Conservation (phyloP, 441 rosid genomes). For the Melastoma candidum region DNA sequence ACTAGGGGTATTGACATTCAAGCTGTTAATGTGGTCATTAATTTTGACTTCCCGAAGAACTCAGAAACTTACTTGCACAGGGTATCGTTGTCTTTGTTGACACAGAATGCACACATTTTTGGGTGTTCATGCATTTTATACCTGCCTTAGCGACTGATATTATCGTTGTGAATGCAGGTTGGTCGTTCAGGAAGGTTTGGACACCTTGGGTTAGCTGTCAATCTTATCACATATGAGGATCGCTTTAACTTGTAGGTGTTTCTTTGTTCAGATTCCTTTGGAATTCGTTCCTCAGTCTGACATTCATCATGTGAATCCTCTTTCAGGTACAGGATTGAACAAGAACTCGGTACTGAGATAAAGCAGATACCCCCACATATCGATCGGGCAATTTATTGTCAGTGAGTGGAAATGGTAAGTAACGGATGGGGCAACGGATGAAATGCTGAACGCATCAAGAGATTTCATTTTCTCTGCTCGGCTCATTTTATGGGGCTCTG, state of each 20-base stretch:
- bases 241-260: conserved; percentile 81
- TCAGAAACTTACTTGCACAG: conserved; percentile 97
- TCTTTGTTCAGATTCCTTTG: conserved; percentile 5
- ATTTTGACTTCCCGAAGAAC: conserved; percentile 95
- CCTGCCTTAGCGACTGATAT: background rate
- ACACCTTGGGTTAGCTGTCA: conserved; percentile 97
- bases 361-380: conserved; percentile 99
- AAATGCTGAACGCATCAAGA: too few relatives aligned
- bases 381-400: conserved; percentile 94
- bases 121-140: too few relatives aligned
- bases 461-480: too few relatives aligned
- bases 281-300: background rate
- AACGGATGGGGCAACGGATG: background rate
- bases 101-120: too few relatives aligned
- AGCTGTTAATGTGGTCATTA: conserved; percentile 96
- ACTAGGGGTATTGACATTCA: conserved; percentile 99
- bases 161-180: conserved; percentile 41
- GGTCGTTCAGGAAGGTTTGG: conserved; percentile 99
- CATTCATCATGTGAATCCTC: conserved; percentile 8
- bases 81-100: conserved; percentile 26
- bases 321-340: conserved; percentile 94
- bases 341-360: conserved; percentile 97
- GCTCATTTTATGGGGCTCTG: too few relatives aligned
- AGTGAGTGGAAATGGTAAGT: conserved; percentile 45
- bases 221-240: conserved; percentile 94